A percentile compares a stretch with the other conserved stretches of the same genome.
Evolutionary conservation across 306 rosid species (phyloP).

Genomic region (Pterocarpus macrocarpus): DNA sequence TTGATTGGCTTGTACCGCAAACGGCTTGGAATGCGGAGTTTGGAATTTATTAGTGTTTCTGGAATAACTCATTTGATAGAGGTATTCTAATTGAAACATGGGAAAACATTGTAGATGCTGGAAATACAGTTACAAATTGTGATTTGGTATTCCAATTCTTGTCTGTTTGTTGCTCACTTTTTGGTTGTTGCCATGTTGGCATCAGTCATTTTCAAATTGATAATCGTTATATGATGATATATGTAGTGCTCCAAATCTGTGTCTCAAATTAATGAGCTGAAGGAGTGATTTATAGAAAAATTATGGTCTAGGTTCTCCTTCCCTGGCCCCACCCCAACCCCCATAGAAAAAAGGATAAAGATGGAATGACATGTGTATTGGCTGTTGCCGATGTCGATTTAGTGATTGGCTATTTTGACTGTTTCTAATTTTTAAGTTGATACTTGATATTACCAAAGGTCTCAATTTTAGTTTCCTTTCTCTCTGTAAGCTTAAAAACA

Average conservation of each 20-base stretch:
- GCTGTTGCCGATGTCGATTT: conserved; percentile 32
- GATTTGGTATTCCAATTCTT: conserved; percentile 19
- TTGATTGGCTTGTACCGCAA: conserved; percentile 75
- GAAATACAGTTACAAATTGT: conserved; percentile 13
- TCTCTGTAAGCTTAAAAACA: conserved; percentile 1
- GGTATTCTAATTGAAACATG: conserved; percentile 58
- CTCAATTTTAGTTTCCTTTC: conserved; percentile 30
- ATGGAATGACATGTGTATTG: conserved; percentile 10
- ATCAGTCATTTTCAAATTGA: conserved; percentile 19
- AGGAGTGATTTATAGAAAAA: conserved; percentile 20
- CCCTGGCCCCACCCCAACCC: conserved; percentile 12
- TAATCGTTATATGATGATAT: conserved; percentile 26
- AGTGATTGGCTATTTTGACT: conserved; percentile 19
- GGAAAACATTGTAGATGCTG: conserved; percentile 33
- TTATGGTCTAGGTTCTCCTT: conserved; percentile 12
- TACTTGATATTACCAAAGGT: neutral
- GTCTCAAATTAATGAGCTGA: conserved; percentile 32
- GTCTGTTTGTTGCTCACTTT: neutral
- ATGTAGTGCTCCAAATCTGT: conserved; percentile 27
- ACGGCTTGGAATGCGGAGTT: conserved; percentile 68
- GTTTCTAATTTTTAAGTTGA: conserved; percentile 10
- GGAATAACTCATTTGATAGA: conserved; percentile 92
- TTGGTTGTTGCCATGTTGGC: conserved; percentile 15
- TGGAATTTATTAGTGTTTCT: conserved; percentile 82
- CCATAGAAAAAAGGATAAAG: neutral